Percentiles rank a stretch among this genome's conserved stretches.
These are phyloP conservation scores for Kodamaea ohmeri DNA, from an alignment of 1,139 yeast species.

Conservation along the genomic window DNA sequence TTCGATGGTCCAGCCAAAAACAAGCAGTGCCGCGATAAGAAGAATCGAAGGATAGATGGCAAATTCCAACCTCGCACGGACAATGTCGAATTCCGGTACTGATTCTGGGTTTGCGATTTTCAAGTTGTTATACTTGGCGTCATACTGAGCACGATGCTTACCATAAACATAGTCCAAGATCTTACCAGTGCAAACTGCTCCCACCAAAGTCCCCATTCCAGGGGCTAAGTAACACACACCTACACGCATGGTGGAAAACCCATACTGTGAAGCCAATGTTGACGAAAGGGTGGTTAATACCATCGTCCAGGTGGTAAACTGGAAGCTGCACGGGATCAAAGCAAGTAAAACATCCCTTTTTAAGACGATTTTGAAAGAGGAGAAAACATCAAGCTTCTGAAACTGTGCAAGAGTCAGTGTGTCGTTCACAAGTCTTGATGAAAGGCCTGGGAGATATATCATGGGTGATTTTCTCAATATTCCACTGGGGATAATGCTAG, in stretches of 20 bases:
- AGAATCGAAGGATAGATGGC: conserved; percentile 26
- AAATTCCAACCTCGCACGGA: conserved; percentile 28
- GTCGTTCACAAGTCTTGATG: conserved; percentile 16
- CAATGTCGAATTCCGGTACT: conserved; percentile 25
- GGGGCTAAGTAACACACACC: conserved; percentile 65
- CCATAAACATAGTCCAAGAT: conserved; percentile 46
- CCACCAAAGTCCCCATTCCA: conserved; percentile 56
- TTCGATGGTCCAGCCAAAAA: conserved; percentile 71
- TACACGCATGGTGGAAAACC: conserved; percentile 49
- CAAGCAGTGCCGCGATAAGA: conserved; percentile 39
- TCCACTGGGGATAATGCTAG: conserved; percentile 47
- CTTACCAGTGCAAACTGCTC: conserved; percentile 49
- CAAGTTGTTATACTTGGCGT: conserved; percentile 39
- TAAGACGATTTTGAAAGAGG: conserved; percentile 43
- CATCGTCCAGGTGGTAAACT: conserved; percentile 69
- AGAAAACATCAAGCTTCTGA: conserved; percentile 34
- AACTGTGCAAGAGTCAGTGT: conserved; percentile 6
- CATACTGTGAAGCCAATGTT: conserved; percentile 45
- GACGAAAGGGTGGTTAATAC: conserved; percentile 64
- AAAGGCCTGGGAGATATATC: conserved; percentile 21
- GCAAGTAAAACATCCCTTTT: conserved; percentile 28
- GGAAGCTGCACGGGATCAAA: conserved; percentile 54
- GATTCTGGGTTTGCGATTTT: conserved; percentile 18
- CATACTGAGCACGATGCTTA: conserved; percentile 25
- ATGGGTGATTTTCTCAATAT: conserved; percentile 38